Evolutionary conservation across 352 stramenopile genomes (phyloP), one percentile per base, ranked within the genome.

Genomic region (Globisporangium emineosum): DNA sequence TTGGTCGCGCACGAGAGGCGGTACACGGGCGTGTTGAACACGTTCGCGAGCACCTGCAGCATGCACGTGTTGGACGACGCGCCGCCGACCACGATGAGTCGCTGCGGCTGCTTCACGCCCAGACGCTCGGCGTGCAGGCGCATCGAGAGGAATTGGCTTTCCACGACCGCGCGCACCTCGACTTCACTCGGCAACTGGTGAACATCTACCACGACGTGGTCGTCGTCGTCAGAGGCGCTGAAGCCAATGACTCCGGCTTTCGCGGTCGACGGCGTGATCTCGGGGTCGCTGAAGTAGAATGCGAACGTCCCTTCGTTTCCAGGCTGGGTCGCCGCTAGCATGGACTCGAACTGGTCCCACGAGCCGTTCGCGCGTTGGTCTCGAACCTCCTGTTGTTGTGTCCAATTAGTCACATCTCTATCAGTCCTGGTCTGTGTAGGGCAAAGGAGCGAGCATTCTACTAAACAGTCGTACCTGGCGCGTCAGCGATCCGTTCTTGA

Each of bases 401-500:
- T 51, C 23, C 4, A 15, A 32, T 19, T 12, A 42, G 17, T 42
- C 35, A 43, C 13, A 43, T 3, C n/a, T n/a, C 35, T 43, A 43
- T 43, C 35, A 43, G 35, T 43, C 4, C 5, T 43, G 35, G 33
- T 42, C 17, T 17, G 2, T 42, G 10, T 17, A 12, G 10, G 17
- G 10, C 25, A 21, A 21, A 6, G 33, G 21, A 62, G 10, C 15
- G 40, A 3, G 9, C n/a, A 17, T 21, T 37, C 21, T 25, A n/a
- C n/a, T n/a, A n/a, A n/a, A n/a, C n/a, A n/a, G n/a, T n/a, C 59
- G 19, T 58, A 78, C 71, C 70, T 96, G 69, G 33, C 88, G 81
- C 13, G 81, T 81, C 33, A 96, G 73, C 1, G 84, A 76, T 40
- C 86, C 86, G 51, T 95, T 95, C 72, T 94, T 93, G 73, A 91